Percentiles rank a stretch among this genome's conserved stretches.
phyloP scores from a whole-genome alignment of 371 early-diverging fungal genomes.

The Capillidium heterosporum region DNA sequence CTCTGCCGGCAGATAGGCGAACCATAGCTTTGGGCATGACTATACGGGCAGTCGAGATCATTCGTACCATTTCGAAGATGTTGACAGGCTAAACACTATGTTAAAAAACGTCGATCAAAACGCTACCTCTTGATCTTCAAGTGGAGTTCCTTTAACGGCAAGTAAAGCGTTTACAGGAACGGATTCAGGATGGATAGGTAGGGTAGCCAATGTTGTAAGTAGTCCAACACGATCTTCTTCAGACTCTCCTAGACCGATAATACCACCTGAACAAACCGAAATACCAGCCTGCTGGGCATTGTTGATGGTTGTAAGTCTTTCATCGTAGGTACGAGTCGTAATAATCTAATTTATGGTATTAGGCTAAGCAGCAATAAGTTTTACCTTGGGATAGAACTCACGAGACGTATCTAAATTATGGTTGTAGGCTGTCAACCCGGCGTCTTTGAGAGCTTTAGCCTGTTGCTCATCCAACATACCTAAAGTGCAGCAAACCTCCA shows the following conservation, averaged over 20 bases:
- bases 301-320: conserved; percentile 55
- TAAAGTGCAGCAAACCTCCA: conserved; percentile 82
- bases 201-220: conserved; percentile 52
- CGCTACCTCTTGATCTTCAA: conserved; percentile 39
- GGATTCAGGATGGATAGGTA: conserved; percentile 65
- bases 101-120: neutral
- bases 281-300: conserved; percentile 67
- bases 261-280: conserved; percentile 76
- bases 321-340: conserved; percentile 66
- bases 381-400: conserved; percentile 53
- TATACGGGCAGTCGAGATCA: conserved; percentile 74
- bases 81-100: conserved; percentile 29
- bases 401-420: conserved; percentile 75
- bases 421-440: conserved; percentile 83
- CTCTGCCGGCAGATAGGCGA: conserved; percentile 70
- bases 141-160: conserved; percentile 63
- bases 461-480: conserved; percentile 68
- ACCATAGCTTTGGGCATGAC: conserved; percentile 71
- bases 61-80: conserved; percentile 73
- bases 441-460: conserved; percentile 57
- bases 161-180: conserved; percentile 70
- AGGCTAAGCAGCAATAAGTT: neutral
- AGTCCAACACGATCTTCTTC: conserved; percentile 59
- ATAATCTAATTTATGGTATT: conserved; percentile 24
- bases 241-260: conserved; percentile 69